These are phyloP conservation scores for Trichophaea hybrida DNA, from an alignment of 2,329 filamentous ascomycete genomes.

Conservation along the genomic window DNA sequence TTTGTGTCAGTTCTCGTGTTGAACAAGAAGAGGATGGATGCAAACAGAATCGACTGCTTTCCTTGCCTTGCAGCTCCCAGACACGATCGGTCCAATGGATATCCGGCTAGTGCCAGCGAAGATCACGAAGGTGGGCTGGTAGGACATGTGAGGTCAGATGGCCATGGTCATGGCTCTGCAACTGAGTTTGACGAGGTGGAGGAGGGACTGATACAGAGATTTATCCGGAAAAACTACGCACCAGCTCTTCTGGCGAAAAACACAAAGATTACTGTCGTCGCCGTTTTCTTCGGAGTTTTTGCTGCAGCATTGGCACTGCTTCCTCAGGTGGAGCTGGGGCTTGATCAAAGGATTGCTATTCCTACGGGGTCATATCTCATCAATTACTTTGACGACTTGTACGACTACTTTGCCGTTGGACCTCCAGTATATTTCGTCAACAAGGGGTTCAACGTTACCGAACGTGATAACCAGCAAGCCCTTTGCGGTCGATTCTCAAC, in stretches of 20 bases:
- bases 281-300: slow-evolving; percentile 75
- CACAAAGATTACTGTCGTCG: slow-evolving; percentile 60
- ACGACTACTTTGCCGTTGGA: slow-evolving; percentile 78
- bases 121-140: slow-evolving; percentile 23
- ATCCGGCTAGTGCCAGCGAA: slow-evolving; percentile 23
- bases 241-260: slow-evolving; percentile 66
- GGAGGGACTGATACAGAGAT: slow-evolving; percentile 67
- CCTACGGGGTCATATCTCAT: slow-evolving; percentile 91
- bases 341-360: slow-evolving; percentile 90
- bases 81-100: slow-evolving; percentile 42
- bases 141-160: slow-evolving; percentile 2
- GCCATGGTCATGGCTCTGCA: slow-evolving; percentile 29
- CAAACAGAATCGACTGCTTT: slow-evolving; percentile 76
- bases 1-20: slow-evolving; percentile 83
- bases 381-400: slow-evolving; percentile 89
- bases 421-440: slow-evolving; percentile 96
- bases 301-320: slow-evolving; percentile 72
- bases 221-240: slow-evolving; percentile 83
- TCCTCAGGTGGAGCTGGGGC: slow-evolving; percentile 68
- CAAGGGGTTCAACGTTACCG: slow-evolving; percentile 61
- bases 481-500: slow-evolving; percentile 84
- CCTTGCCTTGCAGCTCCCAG: slow-evolving; percentile 67
- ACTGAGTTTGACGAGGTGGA: slow-evolving; percentile 62
- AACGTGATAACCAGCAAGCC: slow-evolving; percentile 62
- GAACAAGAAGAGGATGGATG: slow-evolving; percentile 83